Evolutionary conservation across 2,329 filamentous ascomycete species (phyloP), one percentile per base, ranked within the genome.

Genomic region (Trematosphaeria pertusa): DNA sequence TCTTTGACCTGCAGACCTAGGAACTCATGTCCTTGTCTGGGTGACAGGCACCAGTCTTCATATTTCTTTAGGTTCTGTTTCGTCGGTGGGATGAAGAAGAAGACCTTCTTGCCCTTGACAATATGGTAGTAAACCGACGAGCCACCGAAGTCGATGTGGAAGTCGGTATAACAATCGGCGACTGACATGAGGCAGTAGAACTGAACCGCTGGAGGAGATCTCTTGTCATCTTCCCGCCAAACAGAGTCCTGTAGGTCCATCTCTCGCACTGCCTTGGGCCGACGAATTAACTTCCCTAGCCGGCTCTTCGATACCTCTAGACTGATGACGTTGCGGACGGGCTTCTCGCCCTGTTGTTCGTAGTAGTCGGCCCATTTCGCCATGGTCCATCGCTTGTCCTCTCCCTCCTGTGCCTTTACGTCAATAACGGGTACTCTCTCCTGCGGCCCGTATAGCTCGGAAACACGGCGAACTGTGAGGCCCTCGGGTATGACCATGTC

Each of bases 51-150:
- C 85, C 85, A 88, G 43, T 87, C 82, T 65, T 88, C 84, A 62
- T 88, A 88, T 54, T 85, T 86, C 63, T 87, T 86, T 49, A 88
- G 73, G 58, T 88, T 81, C 61, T 84, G 83, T 54, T 86, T 82
- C 53, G 85, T 87, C 0, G 85, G 85, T 3, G 84, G 84, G 43
- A 88, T 87, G 72, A 88, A 87, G 67, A 88, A 86, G 68, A 88
- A 88, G 0, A 84, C 86, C 69, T 88, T 88, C 60, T 80, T 84
- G 45, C 85, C 85, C 54, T 84, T 85, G 43, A 87, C 69, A 52
- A 88, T 87, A 59, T 87, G 85, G 56, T 88, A 88, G 62, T 84
- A 88, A 5, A 88, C 85, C 1, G 85, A 87, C 3, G 85, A 87
- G 4, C 85, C 85, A 26, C 85, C 85, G 67, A 88, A 88, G 62